Conservation (phyloP, 768 basidiomycete genomes). For the Mycena rebaudengoi region DNA sequence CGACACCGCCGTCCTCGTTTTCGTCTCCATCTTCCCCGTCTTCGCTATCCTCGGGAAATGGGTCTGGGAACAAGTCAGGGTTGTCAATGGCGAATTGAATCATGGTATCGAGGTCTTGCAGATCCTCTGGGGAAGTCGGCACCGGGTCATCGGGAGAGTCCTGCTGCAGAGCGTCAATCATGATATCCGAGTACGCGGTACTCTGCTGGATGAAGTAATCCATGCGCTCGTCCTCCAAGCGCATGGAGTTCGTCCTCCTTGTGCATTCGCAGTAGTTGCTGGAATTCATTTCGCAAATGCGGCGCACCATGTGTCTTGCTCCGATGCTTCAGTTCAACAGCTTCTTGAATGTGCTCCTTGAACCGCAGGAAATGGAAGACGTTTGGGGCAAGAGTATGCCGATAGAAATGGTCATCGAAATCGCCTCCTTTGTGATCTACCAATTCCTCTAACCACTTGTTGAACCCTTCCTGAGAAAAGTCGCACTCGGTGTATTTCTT, state of each 20-base stretch:
- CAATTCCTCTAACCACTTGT: constrained; percentile 24
- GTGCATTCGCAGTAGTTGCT: constrained; percentile 12
- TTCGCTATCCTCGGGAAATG: background rate
- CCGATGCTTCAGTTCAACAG: constrained; percentile 11
- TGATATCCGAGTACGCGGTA: constrained; percentile 12
- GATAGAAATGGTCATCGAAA: constrained; percentile 23
- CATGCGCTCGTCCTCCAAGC: constrained; percentile 3
- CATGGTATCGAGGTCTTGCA: background rate
- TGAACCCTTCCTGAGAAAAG: constrained; percentile 26
- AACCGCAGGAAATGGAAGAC: constrained; percentile 20
- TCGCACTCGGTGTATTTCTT: constrained; percentile 10
- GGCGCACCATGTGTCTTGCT: constrained; percentile 14
- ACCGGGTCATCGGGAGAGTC: background rate
- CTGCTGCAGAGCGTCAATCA: background rate
- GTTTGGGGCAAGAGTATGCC: constrained; percentile 16
- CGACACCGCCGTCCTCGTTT: background rate
- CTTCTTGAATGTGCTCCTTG: constrained; percentile 16
- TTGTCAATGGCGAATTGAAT: background rate
- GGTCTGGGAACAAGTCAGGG: background rate
- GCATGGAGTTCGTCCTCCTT: constrained; percentile 18
- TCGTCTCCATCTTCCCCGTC: background rate
- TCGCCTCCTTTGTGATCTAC: constrained; percentile 11
- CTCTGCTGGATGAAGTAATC: constrained; percentile 5
- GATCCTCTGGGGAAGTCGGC: background rate
- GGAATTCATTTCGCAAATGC: constrained; percentile 17